A percentile compares a stretch with the other conserved stretches of the same genome.
Conservation (phyloP, 352 stramenopile genomes). For the Phytophthora fragariae region DNA sequence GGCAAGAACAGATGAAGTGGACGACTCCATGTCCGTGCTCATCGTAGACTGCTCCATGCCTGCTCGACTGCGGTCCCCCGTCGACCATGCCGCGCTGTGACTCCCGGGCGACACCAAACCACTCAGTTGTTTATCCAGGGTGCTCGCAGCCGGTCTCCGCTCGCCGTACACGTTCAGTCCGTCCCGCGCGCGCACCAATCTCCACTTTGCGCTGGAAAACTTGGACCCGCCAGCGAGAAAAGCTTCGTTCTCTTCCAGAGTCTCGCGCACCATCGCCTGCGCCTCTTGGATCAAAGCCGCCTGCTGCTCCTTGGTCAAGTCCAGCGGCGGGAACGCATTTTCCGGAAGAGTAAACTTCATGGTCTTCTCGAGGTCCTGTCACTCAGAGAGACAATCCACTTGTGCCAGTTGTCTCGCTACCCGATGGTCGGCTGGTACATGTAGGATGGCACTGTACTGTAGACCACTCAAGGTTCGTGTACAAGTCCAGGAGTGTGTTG, state of each 20-base stretch:
- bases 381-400: background rate
- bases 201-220: slow-evolving; percentile 49
- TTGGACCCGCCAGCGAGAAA: slow-evolving; percentile 37
- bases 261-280: slow-evolving; percentile 49
- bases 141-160: slow-evolving; percentile 8
- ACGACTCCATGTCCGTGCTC: slow-evolving; percentile 4
- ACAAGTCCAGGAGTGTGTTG: no score
- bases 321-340: slow-evolving; percentile 39
- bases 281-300: slow-evolving; percentile 43
- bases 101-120: background rate
- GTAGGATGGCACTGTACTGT: no score
- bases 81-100: slow-evolving; percentile 12
- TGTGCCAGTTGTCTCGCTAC: slow-evolving; percentile 1
- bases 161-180: slow-evolving; percentile 42
- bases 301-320: slow-evolving; percentile 37
- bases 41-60: slow-evolving; percentile 12
- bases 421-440: background rate
- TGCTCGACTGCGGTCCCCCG: slow-evolving; percentile 10
- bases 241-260: slow-evolving; percentile 46
- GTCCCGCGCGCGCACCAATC: slow-evolving; percentile 47
- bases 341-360: slow-evolving; percentile 53
- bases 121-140: background rate
- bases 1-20: slow-evolving; percentile 9
- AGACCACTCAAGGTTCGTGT: no score
- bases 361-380: background rate